Conservation (phyloP, 495 filamentous ascomycete genomes). For the Bombardia bombarda region DNA sequence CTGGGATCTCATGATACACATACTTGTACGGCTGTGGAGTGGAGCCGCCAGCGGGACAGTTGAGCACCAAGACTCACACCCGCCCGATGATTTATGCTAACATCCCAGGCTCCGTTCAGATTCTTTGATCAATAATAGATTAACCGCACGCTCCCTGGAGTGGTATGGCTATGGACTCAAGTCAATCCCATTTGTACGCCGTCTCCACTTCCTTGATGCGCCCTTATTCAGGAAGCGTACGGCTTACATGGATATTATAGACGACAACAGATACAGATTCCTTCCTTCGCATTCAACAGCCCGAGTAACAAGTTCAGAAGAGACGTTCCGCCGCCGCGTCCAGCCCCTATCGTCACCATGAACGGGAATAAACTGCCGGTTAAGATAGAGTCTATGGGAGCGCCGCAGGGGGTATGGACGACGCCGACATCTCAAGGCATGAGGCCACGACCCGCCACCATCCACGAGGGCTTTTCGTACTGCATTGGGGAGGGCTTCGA, state of each 20-base stretch:
- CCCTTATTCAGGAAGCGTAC: constrained; percentile 18
- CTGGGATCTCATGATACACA: constrained; percentile 21
- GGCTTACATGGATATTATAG: constrained; percentile 25
- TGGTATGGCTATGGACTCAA: constrained; percentile 31
- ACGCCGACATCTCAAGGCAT: constrained; percentile 34
- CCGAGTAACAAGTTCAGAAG: constrained; percentile 31
- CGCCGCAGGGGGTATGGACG: constrained; percentile 35
- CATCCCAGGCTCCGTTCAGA: constrained; percentile 16
- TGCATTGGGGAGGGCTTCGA: constrained; percentile 44
- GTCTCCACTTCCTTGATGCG: constrained; percentile 2
- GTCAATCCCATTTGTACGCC: constrained; percentile 35
- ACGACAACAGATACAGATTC: constrained; percentile 34
- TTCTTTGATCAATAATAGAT: constrained; percentile 29
- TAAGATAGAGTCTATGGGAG: constrained; percentile 29
- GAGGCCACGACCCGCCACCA: constrained; percentile 45
- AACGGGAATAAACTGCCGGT: constrained; percentile 29
- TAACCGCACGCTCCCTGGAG: constrained; percentile 21
- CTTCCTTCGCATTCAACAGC: constrained; percentile 32
- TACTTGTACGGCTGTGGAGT: constrained; percentile 10
- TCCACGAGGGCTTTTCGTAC: constrained; percentile 52
- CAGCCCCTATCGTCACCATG: constrained; percentile 32
- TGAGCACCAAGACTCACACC: constrained; percentile 11
- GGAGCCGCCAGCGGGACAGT: constrained; percentile 17
- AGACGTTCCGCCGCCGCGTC: constrained; percentile 27
- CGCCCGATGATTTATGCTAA: constrained; percentile 28